Percentiles rank a stretch among this genome's conserved stretches.
Evolutionary conservation across 257 asterid genomes (phyloP).

Genomic region (Knoxia roxburghii): DNA sequence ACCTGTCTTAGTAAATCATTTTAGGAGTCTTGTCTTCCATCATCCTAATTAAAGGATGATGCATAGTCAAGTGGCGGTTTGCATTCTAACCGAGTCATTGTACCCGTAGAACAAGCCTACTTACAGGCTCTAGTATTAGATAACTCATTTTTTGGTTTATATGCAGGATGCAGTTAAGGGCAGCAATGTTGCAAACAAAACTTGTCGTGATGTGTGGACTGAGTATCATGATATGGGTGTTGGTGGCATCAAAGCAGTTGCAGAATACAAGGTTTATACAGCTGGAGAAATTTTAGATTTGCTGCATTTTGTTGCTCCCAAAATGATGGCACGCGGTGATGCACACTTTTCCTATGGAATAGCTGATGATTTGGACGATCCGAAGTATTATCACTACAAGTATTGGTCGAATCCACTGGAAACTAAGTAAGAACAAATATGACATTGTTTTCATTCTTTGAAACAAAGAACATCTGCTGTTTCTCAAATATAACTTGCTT

Average conservation of each 20-base stretch:
- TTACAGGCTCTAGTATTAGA: constrained; percentile 6
- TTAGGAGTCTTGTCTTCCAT: not conserved
- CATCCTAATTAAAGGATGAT: not conserved
- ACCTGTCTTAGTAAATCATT: too few relatives aligned
- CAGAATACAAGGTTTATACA: constrained; percentile 59
- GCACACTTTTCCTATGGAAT: constrained; percentile 76
- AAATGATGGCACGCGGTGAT: constrained; percentile 83
- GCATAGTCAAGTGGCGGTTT: too few relatives aligned
- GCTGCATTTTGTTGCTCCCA: constrained; percentile 72
- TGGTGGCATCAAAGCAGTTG: constrained; percentile 60
- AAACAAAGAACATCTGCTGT: not conserved
- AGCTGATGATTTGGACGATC: constrained; percentile 56
- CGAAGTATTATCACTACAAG: constrained; percentile 53
- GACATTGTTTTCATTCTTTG: not conserved
- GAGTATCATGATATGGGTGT: constrained; percentile 81
- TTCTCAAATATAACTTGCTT: constrained; percentile 9
- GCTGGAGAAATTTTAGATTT: constrained; percentile 51
- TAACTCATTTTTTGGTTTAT: constrained; percentile 9
- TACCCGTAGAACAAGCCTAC: not conserved
- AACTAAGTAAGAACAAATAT: constrained; percentile 54
- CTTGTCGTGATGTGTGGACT: constrained; percentile 67
- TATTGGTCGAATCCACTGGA: constrained; percentile 90
- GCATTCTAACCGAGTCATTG: not conserved
- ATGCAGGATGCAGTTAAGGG: constrained; percentile 69
- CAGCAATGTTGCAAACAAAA: constrained; percentile 45